A percentile compares a stretch with the other conserved stretches of the same genome.
phyloP scores from a whole-genome alignment of 768 basidiomycete genomes.

The Hemileccinum rubropunctum region DNA sequence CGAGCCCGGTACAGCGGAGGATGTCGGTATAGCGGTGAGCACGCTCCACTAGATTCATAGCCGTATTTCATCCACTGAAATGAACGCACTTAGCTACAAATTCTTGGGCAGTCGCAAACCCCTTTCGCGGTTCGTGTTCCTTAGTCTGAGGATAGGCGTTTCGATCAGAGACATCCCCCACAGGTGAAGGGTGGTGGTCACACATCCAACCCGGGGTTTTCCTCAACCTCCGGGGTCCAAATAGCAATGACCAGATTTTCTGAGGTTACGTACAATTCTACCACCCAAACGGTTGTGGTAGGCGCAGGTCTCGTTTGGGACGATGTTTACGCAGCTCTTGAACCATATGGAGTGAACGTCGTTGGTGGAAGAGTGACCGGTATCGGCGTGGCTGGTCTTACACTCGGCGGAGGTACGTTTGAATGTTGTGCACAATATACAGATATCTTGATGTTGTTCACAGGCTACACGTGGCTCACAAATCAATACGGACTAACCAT shows the following conservation, averaged over 20 bases:
- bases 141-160: background rate
- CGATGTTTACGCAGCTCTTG: slow-evolving; percentile 53
- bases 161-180: background rate
- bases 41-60: no score
- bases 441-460: background rate
- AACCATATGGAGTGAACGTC: slow-evolving; percentile 48
- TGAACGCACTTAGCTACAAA: slow-evolving; percentile 3
- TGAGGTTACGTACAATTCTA: slow-evolving; percentile 36
- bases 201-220: slow-evolving; percentile 49
- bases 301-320: slow-evolving; percentile 57
- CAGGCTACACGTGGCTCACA: slow-evolving; percentile 42
- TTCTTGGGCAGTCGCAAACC: slow-evolving; percentile 42
- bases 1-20: slow-evolving; percentile 52
- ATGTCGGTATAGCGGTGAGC: slow-evolving; percentile 47
- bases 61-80: background rate
- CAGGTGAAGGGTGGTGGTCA: slow-evolving; percentile 68
- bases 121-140: slow-evolving; percentile 22
- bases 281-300: slow-evolving; percentile 36
- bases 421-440: background rate
- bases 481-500: slow-evolving; percentile 58
- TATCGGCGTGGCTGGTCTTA: slow-evolving; percentile 57
- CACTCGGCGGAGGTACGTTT: slow-evolving; percentile 50
- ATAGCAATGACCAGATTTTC: slow-evolving; percentile 52
- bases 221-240: slow-evolving; percentile 55
- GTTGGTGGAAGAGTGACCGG: slow-evolving; percentile 54